phyloP scores from a whole-genome alignment of 306 rosid species.

The Coriaria nepalensis region DNA sequence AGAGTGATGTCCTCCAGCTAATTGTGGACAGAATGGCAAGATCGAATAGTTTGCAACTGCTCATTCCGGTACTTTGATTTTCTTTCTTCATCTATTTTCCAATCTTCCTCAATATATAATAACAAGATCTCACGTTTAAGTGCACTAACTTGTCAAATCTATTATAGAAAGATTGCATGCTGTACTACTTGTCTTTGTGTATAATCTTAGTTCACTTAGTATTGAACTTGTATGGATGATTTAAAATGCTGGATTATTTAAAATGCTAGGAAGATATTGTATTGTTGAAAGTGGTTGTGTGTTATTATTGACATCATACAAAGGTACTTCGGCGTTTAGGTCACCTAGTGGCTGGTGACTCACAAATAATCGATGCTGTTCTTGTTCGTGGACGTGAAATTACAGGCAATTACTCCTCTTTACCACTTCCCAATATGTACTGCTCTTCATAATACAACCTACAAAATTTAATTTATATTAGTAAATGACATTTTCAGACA shows the following conservation, averaged over 20 bases:
- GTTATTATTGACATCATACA: slow-evolving; percentile 13
- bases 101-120: too few species aligned
- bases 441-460: too few species aligned
- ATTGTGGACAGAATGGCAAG: slow-evolving; percentile 68
- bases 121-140: too few species aligned
- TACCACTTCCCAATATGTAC: slow-evolving; percentile 8
- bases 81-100: too few species aligned
- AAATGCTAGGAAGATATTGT: background rate
- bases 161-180: too few species aligned
- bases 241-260: too few species aligned
- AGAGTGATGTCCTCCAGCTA: slow-evolving; percentile 65
- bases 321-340: slow-evolving; percentile 90
- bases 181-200: too few species aligned
- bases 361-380: slow-evolving; percentile 33
- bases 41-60: slow-evolving; percentile 65
- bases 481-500: slow-evolving; percentile 37
- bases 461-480: too few species aligned
- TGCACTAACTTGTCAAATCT: too few species aligned
- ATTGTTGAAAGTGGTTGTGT: slow-evolving; percentile 1
- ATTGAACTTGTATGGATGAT: too few species aligned
- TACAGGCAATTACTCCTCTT: slow-evolving; percentile 42
- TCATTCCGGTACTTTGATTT: slow-evolving; percentile 57
- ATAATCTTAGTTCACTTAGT: too few species aligned
- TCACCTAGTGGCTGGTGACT: slow-evolving; percentile 82
- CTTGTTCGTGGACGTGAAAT: slow-evolving; percentile 62